Base-by-base conservation (phyloP, 1,139 yeast genomes). In the Suhomyces atakaporum region DNA sequence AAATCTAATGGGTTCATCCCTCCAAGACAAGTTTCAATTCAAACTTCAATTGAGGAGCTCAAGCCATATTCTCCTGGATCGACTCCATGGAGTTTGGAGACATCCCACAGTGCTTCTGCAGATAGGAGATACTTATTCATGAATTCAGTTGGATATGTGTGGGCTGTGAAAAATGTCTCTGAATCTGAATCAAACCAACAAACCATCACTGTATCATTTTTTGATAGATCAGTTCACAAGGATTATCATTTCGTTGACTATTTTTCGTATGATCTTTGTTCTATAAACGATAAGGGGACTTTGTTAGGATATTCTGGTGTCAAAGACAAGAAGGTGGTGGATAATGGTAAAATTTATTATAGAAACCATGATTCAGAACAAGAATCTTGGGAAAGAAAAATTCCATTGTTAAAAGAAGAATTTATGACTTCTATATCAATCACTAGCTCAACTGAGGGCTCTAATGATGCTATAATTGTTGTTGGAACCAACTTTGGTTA, bases 211-310 rank as follows among this genome's bases (percentile, higher is more conserved):
- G 89, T 90, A 2, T 79, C 90, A 10, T 92, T 92, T 53, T 89
- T 88, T 53, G 97, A 92, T 55, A 69, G 85, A 33, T 79, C 89
- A 0, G 57, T 75, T n/a, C 84, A 82, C 55, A 78, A 82, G 39
- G 96, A 88, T 50, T 88, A 87, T 51, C 94, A 88, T 60, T 90
- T 92, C 62, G 83, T 82, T 31, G 98, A 92, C 58, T 60, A 77
- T 32, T 70, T 73, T 41, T 73, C 77, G 12, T 87, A 72, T 57
- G 96, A 88, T 56, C 63, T 87, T 36, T 94, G 96, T 20, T 77
- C 88, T 1, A 68, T 92, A 51, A 82, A 82, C 37, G 72, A 71
- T 22, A 70, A 69, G 4, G 96, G 94, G 1, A 64, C 84, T 0
- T 54, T 88, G 4, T 73, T 88, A 39, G 95, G 84, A 2, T 49